phyloP scores from a whole-genome alignment of 345 rosid genomes.

The Populus euphratica region DNA sequence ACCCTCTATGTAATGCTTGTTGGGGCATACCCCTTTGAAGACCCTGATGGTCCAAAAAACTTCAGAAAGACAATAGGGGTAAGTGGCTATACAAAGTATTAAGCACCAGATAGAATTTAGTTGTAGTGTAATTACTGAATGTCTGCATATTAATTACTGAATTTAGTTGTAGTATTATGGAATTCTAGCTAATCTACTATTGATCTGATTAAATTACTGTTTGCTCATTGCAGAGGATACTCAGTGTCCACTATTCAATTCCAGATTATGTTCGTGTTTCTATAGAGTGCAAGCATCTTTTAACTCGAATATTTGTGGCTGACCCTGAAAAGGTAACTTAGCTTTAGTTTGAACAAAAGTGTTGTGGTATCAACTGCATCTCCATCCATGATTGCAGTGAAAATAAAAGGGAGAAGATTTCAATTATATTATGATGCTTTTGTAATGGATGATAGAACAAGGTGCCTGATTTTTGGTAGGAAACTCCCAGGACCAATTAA shows the following conservation, averaged over 20 bases:
- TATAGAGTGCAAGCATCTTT: constrained; percentile 21
- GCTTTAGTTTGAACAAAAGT: neutral
- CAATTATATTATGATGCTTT: neutral
- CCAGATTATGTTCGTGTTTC: constrained; percentile 23
- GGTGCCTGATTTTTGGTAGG: neutral
- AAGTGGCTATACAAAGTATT: neutral
- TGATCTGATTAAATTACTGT: neutral
- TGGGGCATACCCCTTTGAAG: constrained; percentile 27
- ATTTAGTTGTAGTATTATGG: neutral
- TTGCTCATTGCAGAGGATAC: constrained; percentile 16
- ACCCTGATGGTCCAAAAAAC: constrained; percentile 25
- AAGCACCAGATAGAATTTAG: too few relatives aligned
- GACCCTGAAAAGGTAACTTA: constrained; percentile 23
- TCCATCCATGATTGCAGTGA: neutral
- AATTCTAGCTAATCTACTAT: neutral
- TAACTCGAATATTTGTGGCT: constrained; percentile 27
- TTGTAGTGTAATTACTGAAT: neutral
- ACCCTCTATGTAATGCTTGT: constrained; percentile 26
- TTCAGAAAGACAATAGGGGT: constrained; percentile 26
- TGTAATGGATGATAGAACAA: neutral
- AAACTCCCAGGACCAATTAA: neutral
- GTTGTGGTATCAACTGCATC: neutral
- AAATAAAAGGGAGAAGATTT: neutral
- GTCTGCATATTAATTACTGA: neutral
- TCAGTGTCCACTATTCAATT: constrained; percentile 19